A percentile compares a stretch with the other conserved stretches of the same genome.
These are phyloP conservation scores for Pseudomassariella vexata DNA, from an alignment of 2,329 filamentous ascomycete genomes.

Conservation along the genomic window DNA sequence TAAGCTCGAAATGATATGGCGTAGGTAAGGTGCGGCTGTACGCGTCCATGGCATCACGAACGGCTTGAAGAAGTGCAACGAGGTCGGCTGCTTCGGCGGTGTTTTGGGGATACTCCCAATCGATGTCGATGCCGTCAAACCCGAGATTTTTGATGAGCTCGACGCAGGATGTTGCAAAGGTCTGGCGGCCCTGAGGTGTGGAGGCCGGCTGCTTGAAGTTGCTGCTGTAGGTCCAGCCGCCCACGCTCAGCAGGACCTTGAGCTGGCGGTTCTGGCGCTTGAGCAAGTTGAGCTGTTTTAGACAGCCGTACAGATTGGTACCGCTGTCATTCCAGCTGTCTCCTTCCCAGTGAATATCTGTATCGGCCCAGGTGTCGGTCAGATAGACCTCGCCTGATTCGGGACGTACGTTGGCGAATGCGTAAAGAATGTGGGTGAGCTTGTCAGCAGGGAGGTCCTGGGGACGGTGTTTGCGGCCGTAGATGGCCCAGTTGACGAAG, in stretches of 20 bases:
- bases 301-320: conserved; percentile 79
- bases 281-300: conserved; percentile 82
- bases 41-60: conserved; percentile 51
- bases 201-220: conserved; percentile 77
- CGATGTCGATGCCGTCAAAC: conserved; percentile 66
- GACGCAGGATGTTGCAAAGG: conserved; percentile 70
- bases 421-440: conserved; percentile 83
- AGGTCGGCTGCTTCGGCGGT: conserved; percentile 49
- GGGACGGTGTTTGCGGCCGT: conserved; percentile 77
- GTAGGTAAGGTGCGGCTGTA: conserved; percentile 40
- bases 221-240: conserved; percentile 85
- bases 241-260: conserved; percentile 80
- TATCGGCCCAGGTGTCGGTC: conserved; percentile 60
- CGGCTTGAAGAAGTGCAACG: conserved; percentile 52
- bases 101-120: conserved; percentile 62
- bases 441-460: conserved; percentile 76
- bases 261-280: conserved; percentile 78
- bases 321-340: conserved; percentile 67
- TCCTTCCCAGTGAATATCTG: conserved; percentile 68
- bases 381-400: conserved; percentile 76
- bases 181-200: conserved; percentile 60
- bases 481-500: conserved; percentile 81
- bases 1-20: conserved; percentile 55
- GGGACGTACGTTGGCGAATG: conserved; percentile 80
- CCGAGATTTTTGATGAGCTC: conserved; percentile 74